These are phyloP conservation scores for Arachnopeziza araneosa DNA, from an alignment of 2,329 filamentous ascomycete species.

Conservation along the genomic window DNA sequence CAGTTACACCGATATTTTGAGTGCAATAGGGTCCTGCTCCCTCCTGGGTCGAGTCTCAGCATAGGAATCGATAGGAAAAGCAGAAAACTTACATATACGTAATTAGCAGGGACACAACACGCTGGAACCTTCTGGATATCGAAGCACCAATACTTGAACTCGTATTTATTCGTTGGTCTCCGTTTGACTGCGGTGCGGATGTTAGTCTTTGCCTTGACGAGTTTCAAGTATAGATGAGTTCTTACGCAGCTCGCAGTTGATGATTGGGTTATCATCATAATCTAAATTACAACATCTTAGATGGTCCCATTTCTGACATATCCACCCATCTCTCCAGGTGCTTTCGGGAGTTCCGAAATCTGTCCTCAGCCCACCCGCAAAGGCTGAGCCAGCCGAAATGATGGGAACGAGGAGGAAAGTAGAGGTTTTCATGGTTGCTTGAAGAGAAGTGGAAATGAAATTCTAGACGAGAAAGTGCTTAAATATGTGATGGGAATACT, in stretches of 20 bases:
- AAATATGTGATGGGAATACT: too few species aligned
- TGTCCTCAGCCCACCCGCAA: background rate
- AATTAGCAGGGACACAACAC: background rate
- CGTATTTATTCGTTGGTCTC: background rate
- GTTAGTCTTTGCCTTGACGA: background rate
- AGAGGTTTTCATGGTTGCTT: background rate
- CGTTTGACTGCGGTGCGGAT: background rate
- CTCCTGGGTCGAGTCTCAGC: background rate
- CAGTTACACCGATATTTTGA: background rate
- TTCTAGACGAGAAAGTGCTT: too few species aligned
- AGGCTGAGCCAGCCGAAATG: background rate
- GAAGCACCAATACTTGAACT: background rate
- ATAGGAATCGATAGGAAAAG: too few species aligned
- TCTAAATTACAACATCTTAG: background rate
- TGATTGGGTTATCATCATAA: background rate
- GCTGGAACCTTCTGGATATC: background rate
- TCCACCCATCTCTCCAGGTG: background rate
- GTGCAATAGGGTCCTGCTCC: background rate
- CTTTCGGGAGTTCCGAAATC: background rate
- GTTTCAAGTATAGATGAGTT: background rate
- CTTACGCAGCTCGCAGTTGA: background rate
- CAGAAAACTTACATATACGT: background rate
- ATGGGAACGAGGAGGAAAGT: background rate
- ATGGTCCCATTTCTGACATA: background rate
- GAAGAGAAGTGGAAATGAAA: background rate